These are phyloP conservation scores for Lachancea sp. DNA, from an alignment of 805 yeast species.

Conservation along the genomic window DNA sequence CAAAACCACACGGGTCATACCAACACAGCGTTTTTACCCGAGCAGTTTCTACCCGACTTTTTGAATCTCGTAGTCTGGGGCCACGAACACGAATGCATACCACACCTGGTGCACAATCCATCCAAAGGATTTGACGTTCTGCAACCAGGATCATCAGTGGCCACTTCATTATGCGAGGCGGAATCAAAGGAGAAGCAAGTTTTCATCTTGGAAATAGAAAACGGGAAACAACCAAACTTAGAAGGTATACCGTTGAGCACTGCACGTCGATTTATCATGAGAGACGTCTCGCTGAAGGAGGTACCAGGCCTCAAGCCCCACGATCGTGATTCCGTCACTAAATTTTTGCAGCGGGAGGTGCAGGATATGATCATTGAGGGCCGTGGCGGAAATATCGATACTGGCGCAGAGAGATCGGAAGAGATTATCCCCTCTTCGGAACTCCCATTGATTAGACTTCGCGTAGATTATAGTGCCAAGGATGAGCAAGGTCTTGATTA, in stretches of 20 bases:
- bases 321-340: slow-evolving; percentile 52
- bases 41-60: slow-evolving; percentile 71
- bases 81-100: slow-evolving; percentile 92
- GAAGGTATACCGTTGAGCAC: slow-evolving; percentile 39
- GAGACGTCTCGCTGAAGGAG: slow-evolving; percentile 49
- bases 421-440: slow-evolving; percentile 7
- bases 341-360: slow-evolving; percentile 55
- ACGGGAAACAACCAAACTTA: slow-evolving; percentile 54
- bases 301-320: slow-evolving; percentile 54
- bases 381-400: slow-evolving; percentile 43
- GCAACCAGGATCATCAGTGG: slow-evolving; percentile 92
- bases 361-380: slow-evolving; percentile 49
- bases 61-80: slow-evolving; percentile 91
- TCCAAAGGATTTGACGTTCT: slow-evolving; percentile 63
- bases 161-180: slow-evolving; percentile 81
- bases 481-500: slow-evolving; percentile 42
- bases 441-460: slow-evolving; percentile 70
- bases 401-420: slow-evolving; percentile 14
- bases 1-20: slow-evolving; percentile 86
- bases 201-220: slow-evolving; percentile 59
- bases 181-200: slow-evolving; percentile 73
- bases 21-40: slow-evolving; percentile 78
- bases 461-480: slow-evolving; percentile 78
- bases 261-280: slow-evolving; percentile 77
- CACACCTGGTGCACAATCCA: slow-evolving; percentile 53